Conservation (phyloP, 2,329 filamentous ascomycete genomes). For the Aaosphaeria pasadenensis region DNA sequence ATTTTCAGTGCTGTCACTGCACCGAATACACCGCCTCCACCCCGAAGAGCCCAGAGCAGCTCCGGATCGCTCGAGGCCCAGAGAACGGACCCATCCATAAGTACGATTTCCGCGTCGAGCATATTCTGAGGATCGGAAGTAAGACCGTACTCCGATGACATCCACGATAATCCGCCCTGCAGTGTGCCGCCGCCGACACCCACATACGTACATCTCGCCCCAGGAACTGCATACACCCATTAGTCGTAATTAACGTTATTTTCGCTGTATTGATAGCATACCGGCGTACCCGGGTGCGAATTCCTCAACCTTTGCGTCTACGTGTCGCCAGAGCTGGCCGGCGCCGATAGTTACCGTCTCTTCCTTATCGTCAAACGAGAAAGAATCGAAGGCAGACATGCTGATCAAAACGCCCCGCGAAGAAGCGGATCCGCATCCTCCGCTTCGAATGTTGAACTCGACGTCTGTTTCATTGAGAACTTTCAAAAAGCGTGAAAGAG, state of each 20-base stretch:
- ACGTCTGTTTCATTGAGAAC: constrained; percentile 31
- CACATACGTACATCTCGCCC: constrained; percentile 37
- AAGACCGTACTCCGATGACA: constrained; percentile 37
- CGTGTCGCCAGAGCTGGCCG: constrained; percentile 37
- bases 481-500: constrained; percentile 30
- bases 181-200: constrained; percentile 39
- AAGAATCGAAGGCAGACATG: constrained; percentile 36
- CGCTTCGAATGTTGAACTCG: constrained; percentile 37
- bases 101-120: constrained; percentile 39
- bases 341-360: constrained; percentile 35
- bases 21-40: constrained; percentile 37
- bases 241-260: background rate
- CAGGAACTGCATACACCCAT: constrained; percentile 18
- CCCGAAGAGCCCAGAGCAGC: constrained; percentile 42
- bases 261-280: constrained; percentile 3
- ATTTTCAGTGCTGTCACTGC: constrained; percentile 25
- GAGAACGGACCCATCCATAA: constrained; percentile 33
- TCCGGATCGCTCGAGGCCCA: constrained; percentile 42
- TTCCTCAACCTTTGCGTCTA: constrained; percentile 35
- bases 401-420: constrained; percentile 38
- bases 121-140: constrained; percentile 41
- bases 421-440: constrained; percentile 36
- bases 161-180: constrained; percentile 39
- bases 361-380: constrained; percentile 29
- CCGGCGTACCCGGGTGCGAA: constrained; percentile 32